Conservation (phyloP, 2,329 filamentous ascomycete genomes). For the Trichoderma sp. region DNA sequence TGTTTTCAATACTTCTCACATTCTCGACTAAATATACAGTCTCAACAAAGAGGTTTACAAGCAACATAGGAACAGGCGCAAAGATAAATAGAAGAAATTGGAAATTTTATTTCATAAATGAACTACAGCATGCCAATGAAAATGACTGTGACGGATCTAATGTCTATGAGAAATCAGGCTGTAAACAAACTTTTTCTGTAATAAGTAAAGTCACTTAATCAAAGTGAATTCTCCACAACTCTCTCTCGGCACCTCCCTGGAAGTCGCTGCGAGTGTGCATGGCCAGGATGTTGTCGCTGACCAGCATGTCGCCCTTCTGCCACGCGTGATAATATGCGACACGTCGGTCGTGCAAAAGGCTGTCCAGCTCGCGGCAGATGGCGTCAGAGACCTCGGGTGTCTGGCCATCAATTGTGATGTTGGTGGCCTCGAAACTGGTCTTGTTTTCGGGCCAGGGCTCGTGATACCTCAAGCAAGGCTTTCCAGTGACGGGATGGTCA, state of each 20-base stretch:
- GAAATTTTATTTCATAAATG: not conserved
- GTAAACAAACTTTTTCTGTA: not conserved
- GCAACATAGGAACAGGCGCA: not conserved
- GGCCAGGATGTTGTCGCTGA: slow-evolving; percentile 53
- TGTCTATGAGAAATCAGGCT: not conserved
- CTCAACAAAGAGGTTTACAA: too few relatives aligned
- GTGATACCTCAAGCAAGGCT: slow-evolving; percentile 55
- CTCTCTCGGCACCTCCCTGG: slow-evolving; percentile 44
- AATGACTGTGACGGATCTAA: not conserved
- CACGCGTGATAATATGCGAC: slow-evolving; percentile 53
- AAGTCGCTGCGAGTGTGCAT: slow-evolving; percentile 54
- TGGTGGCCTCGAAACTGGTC: slow-evolving; percentile 51
- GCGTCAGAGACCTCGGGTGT: slow-evolving; percentile 42
- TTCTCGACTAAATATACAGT: too few relatives aligned
- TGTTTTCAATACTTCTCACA: too few relatives aligned
- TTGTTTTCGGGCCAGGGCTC: slow-evolving; percentile 55
- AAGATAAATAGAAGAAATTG: not conserved
- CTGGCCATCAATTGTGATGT: slow-evolving; percentile 45
- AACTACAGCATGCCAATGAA: not conserved
- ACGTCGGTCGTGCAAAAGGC: slow-evolving; percentile 38
- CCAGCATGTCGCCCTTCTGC: slow-evolving; percentile 55
- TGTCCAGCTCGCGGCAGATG: slow-evolving; percentile 46
- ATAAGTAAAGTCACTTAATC: slow-evolving; percentile 36
- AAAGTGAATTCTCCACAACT: slow-evolving; percentile 55
- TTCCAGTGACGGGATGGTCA: slow-evolving; percentile 52